Evolutionary conservation across 805 yeast species (phyloP), one percentile per base, ranked within the genome.

Genomic region (Metschnikowia sp.): DNA sequence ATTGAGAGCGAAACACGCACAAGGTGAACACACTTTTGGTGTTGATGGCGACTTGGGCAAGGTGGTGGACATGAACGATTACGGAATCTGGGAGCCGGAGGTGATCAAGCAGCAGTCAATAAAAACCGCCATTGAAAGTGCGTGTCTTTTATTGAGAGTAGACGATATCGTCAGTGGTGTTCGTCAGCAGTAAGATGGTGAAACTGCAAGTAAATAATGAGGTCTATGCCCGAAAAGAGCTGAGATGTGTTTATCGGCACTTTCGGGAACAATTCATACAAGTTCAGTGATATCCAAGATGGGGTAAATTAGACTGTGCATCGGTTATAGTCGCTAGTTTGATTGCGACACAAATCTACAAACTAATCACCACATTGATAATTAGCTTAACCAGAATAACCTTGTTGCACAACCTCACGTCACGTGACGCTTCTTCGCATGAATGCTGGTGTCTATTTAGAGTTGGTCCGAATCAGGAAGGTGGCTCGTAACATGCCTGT

Each of bases 11-110:
- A 89, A 90, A 66, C 99, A 94, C 63, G 97, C 98, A 9, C 83
- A 86, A 61, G 98, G 97, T 42, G 77, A 79, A 36, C 76, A 76
- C 63, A 86, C 96, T 0, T 86, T 75, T 68, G 99, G 99, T 63
- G 82, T 94, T 50, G 96, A 94, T 65, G 99, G 99, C 56, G 96
- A 92, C 56, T 75, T 77, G 49, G 99, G 99, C 56, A 89, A 87
- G 70, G 79, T 94, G 49, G 97, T 88, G 28, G 97, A 94, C 65
- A 94, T 94, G 99, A 81, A 86, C 55, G 85, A 82, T 29, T 92
- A 90, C 68, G 99, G 99, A 29, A 86, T 94, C 55, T 94, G 99
- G 99, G 99, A 94, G 74, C 99, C 99, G 15, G 97, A 92, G 73
- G 97, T 88, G 42, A 88, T 94, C 69, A 94, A 94, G 72, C 95